Conservation (phyloP, 2,329 filamentous ascomycete genomes). For the Colletotrichum melonis region DNA sequence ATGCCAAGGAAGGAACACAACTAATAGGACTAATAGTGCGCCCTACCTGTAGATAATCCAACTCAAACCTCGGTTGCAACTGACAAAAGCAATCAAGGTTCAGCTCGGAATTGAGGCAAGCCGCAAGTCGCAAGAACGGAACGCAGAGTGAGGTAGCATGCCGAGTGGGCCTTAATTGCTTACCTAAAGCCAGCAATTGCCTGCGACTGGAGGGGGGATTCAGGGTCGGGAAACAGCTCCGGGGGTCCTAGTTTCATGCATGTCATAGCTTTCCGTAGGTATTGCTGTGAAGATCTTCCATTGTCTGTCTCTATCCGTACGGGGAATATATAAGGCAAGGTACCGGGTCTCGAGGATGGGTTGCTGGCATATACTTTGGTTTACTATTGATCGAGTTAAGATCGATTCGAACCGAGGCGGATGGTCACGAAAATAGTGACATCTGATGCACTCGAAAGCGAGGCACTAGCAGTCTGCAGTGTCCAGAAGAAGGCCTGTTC, state of each 20-base stretch:
- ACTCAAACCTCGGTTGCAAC: slow-evolving; percentile 6
- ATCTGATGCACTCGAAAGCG: slow-evolving; percentile 4
- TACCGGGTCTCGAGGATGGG: no score
- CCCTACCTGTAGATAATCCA: neutral
- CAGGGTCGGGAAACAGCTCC: neutral
- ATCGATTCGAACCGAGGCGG: neutral
- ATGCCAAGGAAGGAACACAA: neutral
- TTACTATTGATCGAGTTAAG: no score
- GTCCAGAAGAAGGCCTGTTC: slow-evolving; percentile 20
- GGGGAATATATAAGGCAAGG: no score
- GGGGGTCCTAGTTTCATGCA: neutral
- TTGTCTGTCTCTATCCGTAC: no score
- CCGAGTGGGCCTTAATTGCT: slow-evolving; percentile 8
- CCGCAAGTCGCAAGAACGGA: no score
- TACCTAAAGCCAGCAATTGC: slow-evolving; percentile 6
- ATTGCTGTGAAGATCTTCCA: neutral
- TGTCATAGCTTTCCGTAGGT: neutral
- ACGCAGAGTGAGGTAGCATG: slow-evolving; percentile 14
- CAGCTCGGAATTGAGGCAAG: slow-evolving; percentile 1
- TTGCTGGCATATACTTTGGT: no score
- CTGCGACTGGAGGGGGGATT: slow-evolving; percentile 1
- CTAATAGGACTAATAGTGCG: neutral
- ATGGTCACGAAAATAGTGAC: neutral
- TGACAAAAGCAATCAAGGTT: neutral
- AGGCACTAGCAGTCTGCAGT: neutral